Evolutionary conservation across 352 stramenopile genomes (phyloP).

Genomic region (Phytophthora sp.): DNA sequence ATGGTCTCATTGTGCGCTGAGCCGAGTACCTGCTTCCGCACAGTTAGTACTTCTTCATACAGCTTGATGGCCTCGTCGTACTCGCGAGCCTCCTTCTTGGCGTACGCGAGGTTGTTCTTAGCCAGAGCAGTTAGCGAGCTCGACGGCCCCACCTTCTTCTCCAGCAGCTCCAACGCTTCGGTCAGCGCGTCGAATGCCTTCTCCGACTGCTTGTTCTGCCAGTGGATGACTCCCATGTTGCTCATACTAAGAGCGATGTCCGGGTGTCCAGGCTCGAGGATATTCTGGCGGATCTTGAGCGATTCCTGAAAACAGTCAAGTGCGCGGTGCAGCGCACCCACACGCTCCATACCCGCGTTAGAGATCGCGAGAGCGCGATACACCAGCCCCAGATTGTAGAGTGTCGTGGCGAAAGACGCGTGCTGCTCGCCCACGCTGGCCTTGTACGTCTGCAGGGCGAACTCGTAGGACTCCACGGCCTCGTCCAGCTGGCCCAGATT

Average conservation of each 20-base stretch:
- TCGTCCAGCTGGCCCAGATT: constrained; percentile 79
- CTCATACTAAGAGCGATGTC: constrained; percentile 85
- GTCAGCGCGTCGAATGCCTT: constrained; percentile 68
- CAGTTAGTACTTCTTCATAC: constrained; percentile 69
- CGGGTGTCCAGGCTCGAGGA: constrained; percentile 76
- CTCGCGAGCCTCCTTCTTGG: constrained; percentile 76
- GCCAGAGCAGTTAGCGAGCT: constrained; percentile 76
- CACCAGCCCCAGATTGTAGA: constrained; percentile 83
- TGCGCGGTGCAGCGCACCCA: constrained; percentile 65
- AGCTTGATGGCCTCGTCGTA: constrained; percentile 73
- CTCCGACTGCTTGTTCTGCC: constrained; percentile 80
- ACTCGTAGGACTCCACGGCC: constrained; percentile 83
- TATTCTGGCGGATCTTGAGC: constrained; percentile 71
- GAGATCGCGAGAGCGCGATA: constrained; percentile 69
- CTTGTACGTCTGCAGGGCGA: constrained; percentile 83
- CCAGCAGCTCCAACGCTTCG: constrained; percentile 64
- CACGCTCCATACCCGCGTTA: constrained; percentile 70
- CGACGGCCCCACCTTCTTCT: constrained; percentile 58
- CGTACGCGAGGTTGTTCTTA: constrained; percentile 86
- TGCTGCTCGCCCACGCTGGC: constrained; percentile 79
- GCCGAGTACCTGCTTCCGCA: constrained; percentile 70
- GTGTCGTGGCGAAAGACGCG: constrained; percentile 83
- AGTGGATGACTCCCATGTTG: constrained; percentile 83
- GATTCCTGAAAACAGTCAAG: constrained; percentile 84
- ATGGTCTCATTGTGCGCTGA: constrained; percentile 80